Evolutionary conservation across 2,329 filamentous ascomycete genomes (phyloP).

Genomic region (Xylariaceae sp.): DNA sequence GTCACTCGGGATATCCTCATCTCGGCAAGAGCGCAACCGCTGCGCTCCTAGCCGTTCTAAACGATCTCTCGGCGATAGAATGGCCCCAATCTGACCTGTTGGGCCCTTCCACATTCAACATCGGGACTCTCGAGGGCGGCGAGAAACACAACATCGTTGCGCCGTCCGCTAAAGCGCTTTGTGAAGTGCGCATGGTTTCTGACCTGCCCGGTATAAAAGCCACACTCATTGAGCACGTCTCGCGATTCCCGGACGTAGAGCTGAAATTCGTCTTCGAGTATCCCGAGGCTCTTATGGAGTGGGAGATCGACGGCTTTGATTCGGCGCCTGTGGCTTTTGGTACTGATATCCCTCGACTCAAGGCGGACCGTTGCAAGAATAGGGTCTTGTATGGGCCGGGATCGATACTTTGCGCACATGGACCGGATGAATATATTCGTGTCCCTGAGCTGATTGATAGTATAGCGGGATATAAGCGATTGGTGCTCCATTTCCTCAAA

Average conservation of each 20-base stretch:
- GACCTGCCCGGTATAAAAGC: constrained; percentile 34
- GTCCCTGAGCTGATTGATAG: constrained; percentile 35
- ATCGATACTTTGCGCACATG: constrained; percentile 36
- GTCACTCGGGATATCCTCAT: constrained; percentile 35
- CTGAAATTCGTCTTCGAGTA: constrained; percentile 35
- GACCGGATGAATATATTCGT: constrained; percentile 34
- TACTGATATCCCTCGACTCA: constrained; percentile 36
- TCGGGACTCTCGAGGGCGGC: constrained; percentile 36
- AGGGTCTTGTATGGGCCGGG: constrained; percentile 38
- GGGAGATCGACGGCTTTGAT: constrained; percentile 36
- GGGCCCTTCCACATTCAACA: constrained; percentile 37
- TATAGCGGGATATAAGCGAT: constrained; percentile 34
- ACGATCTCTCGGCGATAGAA: constrained; percentile 29
- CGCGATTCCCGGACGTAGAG: constrained; percentile 31
- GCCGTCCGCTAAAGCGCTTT: constrained; percentile 35
- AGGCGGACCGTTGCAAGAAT: constrained; percentile 25
- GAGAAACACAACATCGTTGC: constrained; percentile 38
- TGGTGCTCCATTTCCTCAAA: constrained; percentile 18
- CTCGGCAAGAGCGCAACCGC: constrained; percentile 33
- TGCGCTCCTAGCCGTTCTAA: constrained; percentile 30
- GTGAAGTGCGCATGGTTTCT: constrained; percentile 36
- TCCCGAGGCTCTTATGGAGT: constrained; percentile 36
- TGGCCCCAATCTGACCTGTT: constrained; percentile 35
- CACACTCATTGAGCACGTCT: constrained; percentile 32
- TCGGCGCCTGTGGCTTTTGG: constrained; percentile 35